Percentiles rank a stretch among this genome's conserved stretches.
phyloP scores from a whole-genome alignment of 2,329 filamentous ascomycete species.

The Neonectria coccinea region DNA sequence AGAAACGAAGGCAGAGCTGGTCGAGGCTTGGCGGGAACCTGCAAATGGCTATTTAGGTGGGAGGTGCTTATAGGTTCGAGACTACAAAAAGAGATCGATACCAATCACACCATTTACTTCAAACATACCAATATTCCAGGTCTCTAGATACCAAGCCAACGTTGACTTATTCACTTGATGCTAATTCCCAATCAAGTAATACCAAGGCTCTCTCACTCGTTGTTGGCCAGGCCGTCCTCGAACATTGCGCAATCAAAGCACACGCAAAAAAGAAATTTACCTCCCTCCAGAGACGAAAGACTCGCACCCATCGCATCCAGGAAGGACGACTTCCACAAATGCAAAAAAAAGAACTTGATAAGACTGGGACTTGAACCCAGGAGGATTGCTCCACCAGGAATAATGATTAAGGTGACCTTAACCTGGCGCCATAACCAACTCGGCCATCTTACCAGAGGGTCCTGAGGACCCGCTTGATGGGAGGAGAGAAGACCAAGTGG shows the following conservation, averaged over 20 bases:
- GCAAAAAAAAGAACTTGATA: constrained; percentile 30
- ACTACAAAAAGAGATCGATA: background rate
- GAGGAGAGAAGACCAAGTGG: constrained; percentile 1
- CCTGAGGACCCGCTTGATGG: constrained; percentile 31
- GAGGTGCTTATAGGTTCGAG: background rate
- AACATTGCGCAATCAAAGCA: background rate
- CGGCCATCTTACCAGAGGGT: constrained; percentile 36
- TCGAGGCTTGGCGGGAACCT: background rate
- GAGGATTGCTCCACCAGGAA: constrained; percentile 41
- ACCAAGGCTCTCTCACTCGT: too few species aligned
- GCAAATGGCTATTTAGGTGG: background rate
- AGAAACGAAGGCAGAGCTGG: background rate
- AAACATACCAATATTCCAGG: too few species aligned
- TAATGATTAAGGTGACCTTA: constrained; percentile 37
- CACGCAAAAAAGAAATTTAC: background rate
- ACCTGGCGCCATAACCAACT: constrained; percentile 41
- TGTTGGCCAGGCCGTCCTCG: background rate
- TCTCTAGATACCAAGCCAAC: too few species aligned
- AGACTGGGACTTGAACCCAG: constrained; percentile 41
- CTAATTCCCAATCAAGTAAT: background rate
- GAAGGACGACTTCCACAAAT: background rate
- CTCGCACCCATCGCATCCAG: background rate
- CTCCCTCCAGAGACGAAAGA: too few species aligned
- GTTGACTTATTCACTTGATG: too few species aligned
- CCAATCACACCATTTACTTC: background rate